Evolutionary conservation across 2,329 filamentous ascomycete species (phyloP).

Genomic region (Fusarium sp.): DNA sequence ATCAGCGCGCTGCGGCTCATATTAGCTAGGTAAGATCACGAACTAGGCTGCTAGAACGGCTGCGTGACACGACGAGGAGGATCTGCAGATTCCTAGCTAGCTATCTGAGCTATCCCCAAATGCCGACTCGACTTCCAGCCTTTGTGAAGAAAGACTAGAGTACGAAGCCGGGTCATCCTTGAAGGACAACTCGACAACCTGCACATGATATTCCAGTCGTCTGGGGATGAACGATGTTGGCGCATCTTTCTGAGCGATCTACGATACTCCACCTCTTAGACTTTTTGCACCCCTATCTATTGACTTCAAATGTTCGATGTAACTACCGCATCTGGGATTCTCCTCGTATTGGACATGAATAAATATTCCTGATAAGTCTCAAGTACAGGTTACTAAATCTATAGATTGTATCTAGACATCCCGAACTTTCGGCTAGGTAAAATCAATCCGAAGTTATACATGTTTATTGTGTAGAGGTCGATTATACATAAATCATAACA

Average conservation of each 20-base stretch:
- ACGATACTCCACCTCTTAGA: background rate
- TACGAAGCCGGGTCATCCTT: conserved; percentile 1
- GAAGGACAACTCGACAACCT: conserved; percentile 4
- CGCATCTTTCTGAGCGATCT: background rate
- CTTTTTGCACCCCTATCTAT: background rate
- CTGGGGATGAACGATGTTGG: background rate
- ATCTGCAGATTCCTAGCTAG: background rate
- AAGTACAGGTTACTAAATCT: background rate
- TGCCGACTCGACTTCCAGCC: conserved; percentile 1
- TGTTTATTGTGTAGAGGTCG: background rate
- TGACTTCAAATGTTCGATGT: background rate
- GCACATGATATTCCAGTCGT: background rate
- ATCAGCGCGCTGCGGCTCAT: conserved; percentile 9
- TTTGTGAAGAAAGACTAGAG: background rate
- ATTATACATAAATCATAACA: background rate
- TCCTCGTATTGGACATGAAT: background rate
- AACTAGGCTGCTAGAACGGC: conserved; percentile 4
- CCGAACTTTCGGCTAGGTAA: background rate
- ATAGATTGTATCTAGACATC: background rate
- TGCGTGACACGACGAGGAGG: background rate
- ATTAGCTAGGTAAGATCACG: background rate
- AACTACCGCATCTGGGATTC: background rate
- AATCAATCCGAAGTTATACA: background rate
- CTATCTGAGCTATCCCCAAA: background rate
- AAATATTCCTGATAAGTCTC: background rate